Percentiles rank a stretch among this genome's conserved stretches.
Conservation (phyloP, 2,329 filamentous ascomycete species). For the Myriangium duriaei region DNA sequence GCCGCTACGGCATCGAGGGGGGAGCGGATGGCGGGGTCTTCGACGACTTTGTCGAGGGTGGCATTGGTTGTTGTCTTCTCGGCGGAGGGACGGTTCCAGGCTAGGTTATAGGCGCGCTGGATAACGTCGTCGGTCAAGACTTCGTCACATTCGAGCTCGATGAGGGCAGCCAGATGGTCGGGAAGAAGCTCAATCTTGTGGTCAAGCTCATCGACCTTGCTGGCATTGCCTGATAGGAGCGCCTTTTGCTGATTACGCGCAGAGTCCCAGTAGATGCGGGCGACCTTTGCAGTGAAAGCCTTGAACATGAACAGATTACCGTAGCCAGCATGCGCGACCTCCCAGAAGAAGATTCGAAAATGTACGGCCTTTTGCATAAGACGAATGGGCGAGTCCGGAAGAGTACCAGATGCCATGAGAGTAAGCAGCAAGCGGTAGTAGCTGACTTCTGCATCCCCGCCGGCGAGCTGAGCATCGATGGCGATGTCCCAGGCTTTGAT, state of each 20-base stretch:
- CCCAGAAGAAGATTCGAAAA: conserved; percentile 79
- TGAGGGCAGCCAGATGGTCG: conserved; percentile 59
- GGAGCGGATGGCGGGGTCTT: conserved; percentile 72
- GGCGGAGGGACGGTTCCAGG: conserved; percentile 70
- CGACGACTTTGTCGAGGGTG: conserved; percentile 70
- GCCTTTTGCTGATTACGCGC: conserved; percentile 52
- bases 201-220: conserved; percentile 19
- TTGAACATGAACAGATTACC: conserved; percentile 54
- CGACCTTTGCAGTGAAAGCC: conserved; percentile 58
- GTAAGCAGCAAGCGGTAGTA: conserved; percentile 76
- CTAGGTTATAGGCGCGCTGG: conserved; percentile 77
- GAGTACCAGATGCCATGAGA: conserved; percentile 72
- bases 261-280: conserved; percentile 67
- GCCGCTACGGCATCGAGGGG: conserved; percentile 82
- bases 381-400: conserved; percentile 68
- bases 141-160: conserved; percentile 69
- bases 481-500: conserved; percentile 90
- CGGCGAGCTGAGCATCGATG: conserved; percentile 81
- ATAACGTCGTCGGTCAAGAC: conserved; percentile 67
- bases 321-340: conserved; percentile 53
- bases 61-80: conserved; percentile 53
- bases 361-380: conserved; percentile 90
- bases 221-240: conserved; percentile 17
- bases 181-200: conserved; percentile 56
- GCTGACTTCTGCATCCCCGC: conserved; percentile 80